Percentiles rank a stretch among this genome's conserved stretches.
phyloP scores from a whole-genome alignment of 306 rosid species.

The Carpinus viminea region DNA sequence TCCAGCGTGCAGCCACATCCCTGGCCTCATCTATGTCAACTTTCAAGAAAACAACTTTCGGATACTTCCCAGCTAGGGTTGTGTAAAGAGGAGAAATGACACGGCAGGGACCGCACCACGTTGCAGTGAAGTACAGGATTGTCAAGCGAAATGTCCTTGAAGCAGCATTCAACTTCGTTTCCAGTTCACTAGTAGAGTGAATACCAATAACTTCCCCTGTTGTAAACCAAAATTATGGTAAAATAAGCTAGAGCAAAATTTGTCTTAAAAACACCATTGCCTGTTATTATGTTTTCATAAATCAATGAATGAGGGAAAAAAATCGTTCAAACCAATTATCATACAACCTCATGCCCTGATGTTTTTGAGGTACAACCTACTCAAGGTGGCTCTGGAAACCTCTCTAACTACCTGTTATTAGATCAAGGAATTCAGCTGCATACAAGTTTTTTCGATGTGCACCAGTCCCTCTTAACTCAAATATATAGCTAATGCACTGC shows the following conservation, averaged over 20 bases:
- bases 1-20: conserved; percentile 72
- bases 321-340: not conserved
- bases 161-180: conserved; percentile 65
- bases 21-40: conserved; percentile 76
- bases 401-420: not conserved
- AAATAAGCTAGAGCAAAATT: conserved; percentile 14
- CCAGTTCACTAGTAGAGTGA: conserved; percentile 57
- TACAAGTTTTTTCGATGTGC: not conserved
- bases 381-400: not conserved
- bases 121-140: conserved; percentile 81
- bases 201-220: conserved; percentile 72
- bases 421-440: not conserved
- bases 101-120: conserved; percentile 95
- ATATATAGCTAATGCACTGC: not conserved
- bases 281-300: conserved; percentile 8
- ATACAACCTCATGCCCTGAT: not conserved
- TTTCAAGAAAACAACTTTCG: conserved; percentile 62
- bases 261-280: not conserved
- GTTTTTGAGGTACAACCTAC: not conserved
- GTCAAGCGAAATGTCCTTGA: conserved; percentile 64
- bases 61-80: conserved; percentile 73
- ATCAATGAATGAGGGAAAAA: not conserved
- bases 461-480: not conserved
- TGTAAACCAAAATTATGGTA: conserved; percentile 11
- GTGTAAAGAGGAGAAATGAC: conserved; percentile 63